A percentile compares a stretch with the other conserved stretches of the same genome.
These are phyloP conservation scores for Globisporangium takayamanum DNA, from an alignment of 352 stramenopile genomes.

Conservation along the genomic window DNA sequence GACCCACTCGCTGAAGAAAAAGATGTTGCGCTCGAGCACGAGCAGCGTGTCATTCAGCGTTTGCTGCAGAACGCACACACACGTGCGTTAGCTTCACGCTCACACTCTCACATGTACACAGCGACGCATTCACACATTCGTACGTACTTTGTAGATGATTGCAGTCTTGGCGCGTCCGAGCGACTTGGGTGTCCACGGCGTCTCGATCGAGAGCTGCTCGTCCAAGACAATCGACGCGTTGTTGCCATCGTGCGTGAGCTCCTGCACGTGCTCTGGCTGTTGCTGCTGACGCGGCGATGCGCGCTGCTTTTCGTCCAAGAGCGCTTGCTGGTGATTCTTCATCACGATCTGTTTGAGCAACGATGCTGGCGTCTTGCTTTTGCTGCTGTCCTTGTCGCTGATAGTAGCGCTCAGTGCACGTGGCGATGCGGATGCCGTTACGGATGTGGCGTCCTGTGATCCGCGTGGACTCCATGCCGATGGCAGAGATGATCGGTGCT, in stretches of 20 bases:
- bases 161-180: slow-evolving; percentile 78
- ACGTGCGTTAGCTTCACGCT: neutral
- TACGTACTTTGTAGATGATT: slow-evolving; percentile 78
- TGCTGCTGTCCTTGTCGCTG: neutral
- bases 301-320: slow-evolving; percentile 3
- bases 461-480: too few relatives aligned
- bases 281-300: neutral
- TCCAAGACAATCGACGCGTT: slow-evolving; percentile 74
- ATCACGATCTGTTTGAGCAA: slow-evolving; percentile 31
- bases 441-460: neutral
- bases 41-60: slow-evolving; percentile 81
- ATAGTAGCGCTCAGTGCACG: neutral
- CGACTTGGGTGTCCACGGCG: slow-evolving; percentile 79
- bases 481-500: too few relatives aligned
- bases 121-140: neutral
- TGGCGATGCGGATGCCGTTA: neutral
- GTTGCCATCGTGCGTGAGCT: slow-evolving; percentile 66
- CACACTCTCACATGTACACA: neutral
- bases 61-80: slow-evolving; percentile 34
- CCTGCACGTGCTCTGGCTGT: slow-evolving; percentile 2
- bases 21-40: slow-evolving; percentile 75
- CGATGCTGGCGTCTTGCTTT: slow-evolving; percentile 15
- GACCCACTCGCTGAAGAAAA: slow-evolving; percentile 78
- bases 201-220: slow-evolving; percentile 34
- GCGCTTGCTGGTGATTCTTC: slow-evolving; percentile 17